phyloP scores from a whole-genome alignment of 2,329 filamentous ascomycete species.

The Herpomyces periplanetae region DNA sequence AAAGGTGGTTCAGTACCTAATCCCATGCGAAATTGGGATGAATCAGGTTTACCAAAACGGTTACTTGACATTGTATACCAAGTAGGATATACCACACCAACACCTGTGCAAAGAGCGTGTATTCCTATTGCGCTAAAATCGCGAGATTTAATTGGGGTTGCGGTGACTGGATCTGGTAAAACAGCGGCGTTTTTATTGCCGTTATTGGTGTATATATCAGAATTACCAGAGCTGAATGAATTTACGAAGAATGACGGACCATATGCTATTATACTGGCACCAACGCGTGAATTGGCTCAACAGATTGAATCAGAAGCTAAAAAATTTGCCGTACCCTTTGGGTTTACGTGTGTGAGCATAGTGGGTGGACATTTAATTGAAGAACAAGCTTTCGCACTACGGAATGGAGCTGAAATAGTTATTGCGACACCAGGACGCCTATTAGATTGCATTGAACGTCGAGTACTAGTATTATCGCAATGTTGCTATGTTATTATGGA shows the following conservation, averaged over 20 bases:
- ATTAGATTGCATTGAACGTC: slow-evolving; percentile 77
- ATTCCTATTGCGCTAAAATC: slow-evolving; percentile 80
- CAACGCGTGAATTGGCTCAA: slow-evolving; percentile 81
- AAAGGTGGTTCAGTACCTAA: slow-evolving; percentile 75
- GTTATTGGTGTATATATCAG: slow-evolving; percentile 66
- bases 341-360: slow-evolving; percentile 78
- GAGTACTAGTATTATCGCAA: slow-evolving; percentile 63
- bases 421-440: slow-evolving; percentile 93
- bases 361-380: slow-evolving; percentile 90
- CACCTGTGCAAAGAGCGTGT: slow-evolving; percentile 61
- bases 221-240: slow-evolving; percentile 48
- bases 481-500: slow-evolving; percentile 99
- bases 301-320: slow-evolving; percentile 79
- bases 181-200: slow-evolving; percentile 80
- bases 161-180: slow-evolving; percentile 91
- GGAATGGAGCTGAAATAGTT: slow-evolving; percentile 80
- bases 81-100: slow-evolving; percentile 68
- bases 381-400: slow-evolving; percentile 57
- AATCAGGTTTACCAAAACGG: slow-evolving; percentile 35
- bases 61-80: slow-evolving; percentile 42
- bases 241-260: slow-evolving; percentile 69
- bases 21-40: slow-evolving; percentile 74
- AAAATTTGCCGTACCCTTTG: slow-evolving; percentile 62
- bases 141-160: slow-evolving; percentile 85
- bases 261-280: slow-evolving; percentile 82